Conservation (phyloP, 225 moss, liverwort and hornwort species). For the Physcomitrium patens region DNA sequence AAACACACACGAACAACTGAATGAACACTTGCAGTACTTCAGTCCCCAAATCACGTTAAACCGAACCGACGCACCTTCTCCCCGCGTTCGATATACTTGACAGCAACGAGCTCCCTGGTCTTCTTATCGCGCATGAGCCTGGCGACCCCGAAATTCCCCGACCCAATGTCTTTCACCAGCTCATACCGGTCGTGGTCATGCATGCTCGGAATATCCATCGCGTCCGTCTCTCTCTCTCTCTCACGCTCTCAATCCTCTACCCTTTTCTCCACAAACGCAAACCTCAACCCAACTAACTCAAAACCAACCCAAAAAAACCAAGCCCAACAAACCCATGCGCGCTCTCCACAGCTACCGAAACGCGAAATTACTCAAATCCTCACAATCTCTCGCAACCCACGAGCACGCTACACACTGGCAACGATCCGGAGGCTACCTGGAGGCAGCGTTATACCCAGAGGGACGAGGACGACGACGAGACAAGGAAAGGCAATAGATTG, state of each 20-base stretch:
- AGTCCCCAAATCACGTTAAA: not conserved
- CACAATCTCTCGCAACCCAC: no score
- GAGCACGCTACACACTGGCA: no score
- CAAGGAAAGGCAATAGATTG: no score
- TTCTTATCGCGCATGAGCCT: slow-evolving; percentile 73
- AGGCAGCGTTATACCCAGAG: no score
- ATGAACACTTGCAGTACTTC: not conserved
- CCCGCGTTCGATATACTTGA: slow-evolving; percentile 84
- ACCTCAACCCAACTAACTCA: not conserved
- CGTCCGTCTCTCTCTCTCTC: not conserved
- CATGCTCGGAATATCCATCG: slow-evolving; percentile 58
- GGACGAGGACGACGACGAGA: no score
- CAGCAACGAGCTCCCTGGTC: slow-evolving; percentile 71
- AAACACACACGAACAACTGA: not conserved
- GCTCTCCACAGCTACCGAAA: no score
- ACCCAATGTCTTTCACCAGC: slow-evolving; percentile 77
- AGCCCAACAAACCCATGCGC: not conserved
- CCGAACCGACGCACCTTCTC: slow-evolving; percentile 55
- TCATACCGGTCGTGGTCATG: slow-evolving; percentile 78
- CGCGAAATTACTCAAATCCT: no score
- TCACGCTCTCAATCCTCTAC: not conserved
- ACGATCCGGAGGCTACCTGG: no score
- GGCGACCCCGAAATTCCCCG: slow-evolving; percentile 82
- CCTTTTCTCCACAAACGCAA: not conserved
- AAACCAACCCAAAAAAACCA: not conserved